Evolutionary conservation across 2,329 filamentous ascomycete species (phyloP), one percentile per base, ranked within the genome.

Genomic region (Phialophora verrucosa): DNA sequence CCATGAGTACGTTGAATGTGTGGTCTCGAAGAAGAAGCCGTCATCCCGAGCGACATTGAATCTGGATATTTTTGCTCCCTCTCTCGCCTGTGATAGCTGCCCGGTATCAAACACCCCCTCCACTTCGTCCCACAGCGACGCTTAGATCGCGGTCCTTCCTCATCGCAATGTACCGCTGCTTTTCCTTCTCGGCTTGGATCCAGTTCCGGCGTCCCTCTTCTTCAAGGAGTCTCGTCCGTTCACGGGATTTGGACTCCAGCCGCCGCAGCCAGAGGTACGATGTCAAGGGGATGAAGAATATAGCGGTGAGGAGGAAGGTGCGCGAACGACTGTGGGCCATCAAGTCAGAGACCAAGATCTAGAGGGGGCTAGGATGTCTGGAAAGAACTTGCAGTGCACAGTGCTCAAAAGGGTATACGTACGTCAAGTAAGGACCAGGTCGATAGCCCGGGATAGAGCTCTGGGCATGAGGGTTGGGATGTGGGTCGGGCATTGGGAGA

Each of bases 401-500:
- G 2, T 17, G 35, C 35, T 17, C 31, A n/a, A 58, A 12, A 12
- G 17, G 29, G 27, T 17, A 10, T 42, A 68, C 65, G 6, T 44
- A 70, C 68, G 50, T 66, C 14, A 70, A 57, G 44, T 64, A 63
- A 14, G 68, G 68, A 3, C 51, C 47, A 2, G 68, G 68, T 11
- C 68, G 68, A 47, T 70, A 70, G 23, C 68, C 68, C 14, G 68
- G 68, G 59, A 69, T 69, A 20, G 68, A 69, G 65, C 68, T 69
- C 42, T 63, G 62, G 7, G 63, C 63, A 0, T 65, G 62, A n/a
- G 65, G 32, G 14, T 63, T 62, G 49, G 64, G 35, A 17, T 31
- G 54, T 2, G 56, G 54, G 50, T 62, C 56, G 51, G 67, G 54
- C 66, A 68, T 68, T 50, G 53, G 44, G 38, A 47, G 12, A 25